Evolutionary conservation across 306 rosid genomes (phyloP).

Genomic region (Urtica urens): DNA sequence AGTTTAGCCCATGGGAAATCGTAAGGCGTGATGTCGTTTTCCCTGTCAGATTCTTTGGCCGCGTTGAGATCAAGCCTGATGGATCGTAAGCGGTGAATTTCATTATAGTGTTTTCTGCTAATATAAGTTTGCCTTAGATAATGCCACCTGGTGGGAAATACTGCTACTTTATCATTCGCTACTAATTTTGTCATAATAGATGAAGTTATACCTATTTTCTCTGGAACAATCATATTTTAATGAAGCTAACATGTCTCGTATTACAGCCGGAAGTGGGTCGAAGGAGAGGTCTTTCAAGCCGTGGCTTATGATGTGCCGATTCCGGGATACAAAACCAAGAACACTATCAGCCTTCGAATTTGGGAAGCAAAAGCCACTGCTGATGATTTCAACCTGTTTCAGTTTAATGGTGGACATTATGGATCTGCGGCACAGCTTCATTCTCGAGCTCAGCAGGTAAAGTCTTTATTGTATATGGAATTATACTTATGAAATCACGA

Average conservation of each 20-base stretch:
- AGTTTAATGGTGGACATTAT: constrained; percentile 76
- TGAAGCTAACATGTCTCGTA: constrained; percentile 20
- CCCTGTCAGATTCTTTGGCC: constrained; percentile 84
- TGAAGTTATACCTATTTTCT: constrained; percentile 13
- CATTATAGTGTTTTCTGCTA: no score
- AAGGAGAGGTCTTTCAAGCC: constrained; percentile 79
- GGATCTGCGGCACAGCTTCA: constrained; percentile 88
- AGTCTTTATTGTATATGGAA: constrained; percentile 7
- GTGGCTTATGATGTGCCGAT: constrained; percentile 96
- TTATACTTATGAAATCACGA: no score
- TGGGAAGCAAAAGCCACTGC: constrained; percentile 93
- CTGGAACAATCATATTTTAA: neutral
- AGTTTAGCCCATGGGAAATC: constrained; percentile 98
- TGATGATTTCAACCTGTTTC: constrained; percentile 68
- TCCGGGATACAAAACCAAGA: constrained; percentile 94
- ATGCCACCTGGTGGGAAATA: neutral
- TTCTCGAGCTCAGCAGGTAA: constrained; percentile 86
- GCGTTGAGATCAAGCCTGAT: constrained; percentile 71
- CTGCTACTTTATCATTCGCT: neutral
- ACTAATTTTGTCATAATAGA: neutral
- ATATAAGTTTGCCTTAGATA: constrained; percentile 6
- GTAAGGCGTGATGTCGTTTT: constrained; percentile 79
- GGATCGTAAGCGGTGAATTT: constrained; percentile 76
- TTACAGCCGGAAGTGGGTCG: constrained; percentile 85
- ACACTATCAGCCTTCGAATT: constrained; percentile 92